Conservation (phyloP, 257 asterid species). For the Primulina huaijiensis region DNA sequence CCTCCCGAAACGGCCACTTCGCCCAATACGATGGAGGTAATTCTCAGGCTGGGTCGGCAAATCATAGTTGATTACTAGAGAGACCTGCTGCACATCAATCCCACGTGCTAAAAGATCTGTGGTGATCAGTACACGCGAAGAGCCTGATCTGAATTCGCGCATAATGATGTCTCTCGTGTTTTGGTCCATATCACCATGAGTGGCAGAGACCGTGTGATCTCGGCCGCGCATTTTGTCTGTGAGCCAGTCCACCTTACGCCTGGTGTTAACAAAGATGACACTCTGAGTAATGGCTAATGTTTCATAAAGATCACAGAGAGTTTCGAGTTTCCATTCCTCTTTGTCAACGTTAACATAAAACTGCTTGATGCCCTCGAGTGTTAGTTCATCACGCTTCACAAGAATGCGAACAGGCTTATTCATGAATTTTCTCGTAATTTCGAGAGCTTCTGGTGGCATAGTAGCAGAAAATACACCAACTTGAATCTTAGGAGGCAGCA, state of each 20-base stretch:
- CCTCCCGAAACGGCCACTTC: conserved; percentile 66
- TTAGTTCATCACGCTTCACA: conserved; percentile 57
- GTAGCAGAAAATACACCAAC: conserved; percentile 62
- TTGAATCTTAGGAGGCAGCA: conserved; percentile 61
- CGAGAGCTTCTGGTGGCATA: conserved; percentile 65
- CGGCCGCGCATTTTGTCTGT: conserved; percentile 56
- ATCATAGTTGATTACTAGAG: conserved; percentile 54
- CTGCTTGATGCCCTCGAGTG: conserved; percentile 56
- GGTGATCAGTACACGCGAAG: conserved; percentile 59
- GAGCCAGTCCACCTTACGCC: conserved; percentile 67
- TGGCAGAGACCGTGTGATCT: conserved; percentile 53
- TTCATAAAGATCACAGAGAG: conserved; percentile 52
- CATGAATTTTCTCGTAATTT: conserved; percentile 60
- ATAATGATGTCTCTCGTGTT: conserved; percentile 56
- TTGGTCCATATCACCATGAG: conserved; percentile 66
- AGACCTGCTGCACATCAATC: conserved; percentile 61
- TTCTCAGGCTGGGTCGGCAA: conserved; percentile 67
- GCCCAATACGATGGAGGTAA: conserved; percentile 60
- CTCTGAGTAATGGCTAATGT: conserved; percentile 56
- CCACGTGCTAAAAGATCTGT: conserved; percentile 66
- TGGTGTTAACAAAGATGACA: conserved; percentile 58
- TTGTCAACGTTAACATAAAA: conserved; percentile 47
- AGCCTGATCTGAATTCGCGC: conserved; percentile 61
- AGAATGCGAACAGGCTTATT: conserved; percentile 59
- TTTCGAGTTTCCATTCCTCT: conserved; percentile 54